Conservation (phyloP, 2,329 filamentous ascomycete species). For the Arthroderma sp. region DNA sequence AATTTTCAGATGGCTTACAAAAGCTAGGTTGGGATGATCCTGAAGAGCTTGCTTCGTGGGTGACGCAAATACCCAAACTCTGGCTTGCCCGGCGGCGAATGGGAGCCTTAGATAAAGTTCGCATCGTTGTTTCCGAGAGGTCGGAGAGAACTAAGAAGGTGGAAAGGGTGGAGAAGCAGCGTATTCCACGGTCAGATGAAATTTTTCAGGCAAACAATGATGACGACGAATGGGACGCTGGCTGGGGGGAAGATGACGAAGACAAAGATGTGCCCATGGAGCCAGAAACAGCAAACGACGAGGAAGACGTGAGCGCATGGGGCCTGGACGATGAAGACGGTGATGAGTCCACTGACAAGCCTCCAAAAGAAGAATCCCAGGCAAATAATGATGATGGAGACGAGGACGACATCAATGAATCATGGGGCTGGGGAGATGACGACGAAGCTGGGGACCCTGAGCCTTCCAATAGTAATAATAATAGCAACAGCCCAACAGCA, state of each 20-base stretch:
- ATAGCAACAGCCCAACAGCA: background rate
- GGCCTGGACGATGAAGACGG: constrained; percentile 33
- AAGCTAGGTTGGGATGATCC: constrained; percentile 49
- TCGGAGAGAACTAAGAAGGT: constrained; percentile 57
- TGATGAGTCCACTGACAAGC: constrained; percentile 1
- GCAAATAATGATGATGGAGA: constrained; percentile 14
- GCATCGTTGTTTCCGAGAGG: constrained; percentile 53
- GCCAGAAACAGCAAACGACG: constrained; percentile 19
- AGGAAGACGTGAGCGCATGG: constrained; percentile 38
- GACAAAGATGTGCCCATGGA: constrained; percentile 10
- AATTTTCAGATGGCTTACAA: constrained; percentile 53
- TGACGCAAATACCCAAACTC: constrained; percentile 60
- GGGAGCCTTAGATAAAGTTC: constrained; percentile 60
- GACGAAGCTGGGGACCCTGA: constrained; percentile 44
- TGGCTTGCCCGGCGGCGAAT: constrained; percentile 82
- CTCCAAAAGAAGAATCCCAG: background rate
- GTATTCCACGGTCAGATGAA: constrained; percentile 57
- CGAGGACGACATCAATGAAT: constrained; percentile 41
- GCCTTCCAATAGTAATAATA: constrained; percentile 9
- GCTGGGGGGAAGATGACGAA: constrained; percentile 55
- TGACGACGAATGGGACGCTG: constrained; percentile 58
- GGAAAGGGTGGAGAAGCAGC: constrained; percentile 73
- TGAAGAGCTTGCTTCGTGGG: constrained; percentile 61
- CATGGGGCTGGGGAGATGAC: constrained; percentile 63
- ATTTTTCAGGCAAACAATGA: constrained; percentile 46